Conservation (phyloP, 2,329 filamentous ascomycete genomes). For the Aspergillus carbonarius region DNA sequence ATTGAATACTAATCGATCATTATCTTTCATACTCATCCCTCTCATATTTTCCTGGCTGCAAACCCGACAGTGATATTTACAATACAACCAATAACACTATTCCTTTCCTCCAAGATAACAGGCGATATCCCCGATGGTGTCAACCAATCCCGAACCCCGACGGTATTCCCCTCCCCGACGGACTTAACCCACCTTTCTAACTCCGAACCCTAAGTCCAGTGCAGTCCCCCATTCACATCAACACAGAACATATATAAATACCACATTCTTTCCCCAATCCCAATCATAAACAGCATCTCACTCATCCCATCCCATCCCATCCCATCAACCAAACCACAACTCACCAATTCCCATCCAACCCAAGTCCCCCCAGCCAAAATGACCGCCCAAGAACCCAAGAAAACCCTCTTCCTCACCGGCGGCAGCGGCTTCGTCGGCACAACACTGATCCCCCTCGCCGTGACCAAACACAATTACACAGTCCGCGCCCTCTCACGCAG, state of each 20-base stretch:
- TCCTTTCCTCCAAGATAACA: no score
- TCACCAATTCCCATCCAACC: neutral
- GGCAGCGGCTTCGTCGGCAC: conserved; percentile 47
- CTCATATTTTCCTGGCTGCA: no score
- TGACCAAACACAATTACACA: conserved; percentile 36
- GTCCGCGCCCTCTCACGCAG: conserved; percentile 45
- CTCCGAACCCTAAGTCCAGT: no score
- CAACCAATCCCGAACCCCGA: neutral
- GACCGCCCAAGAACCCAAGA: neutral
- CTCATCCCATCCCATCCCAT: neutral
- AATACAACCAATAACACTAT: no score
- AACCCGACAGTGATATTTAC: no score
- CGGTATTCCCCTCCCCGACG: no score
- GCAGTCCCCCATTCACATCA: no score
- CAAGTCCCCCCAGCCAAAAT: conserved; percentile 3
- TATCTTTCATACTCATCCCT: no score
- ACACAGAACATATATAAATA: no score
- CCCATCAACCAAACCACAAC: neutral
- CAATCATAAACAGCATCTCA: neutral
- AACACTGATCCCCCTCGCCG: conserved; percentile 40
- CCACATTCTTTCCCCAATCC: neutral
- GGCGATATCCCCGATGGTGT: no score
- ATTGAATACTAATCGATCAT: no score
- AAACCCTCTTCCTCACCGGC: conserved; percentile 43
- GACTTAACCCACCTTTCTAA: no score